Evolutionary conservation across 305 asterid species (phyloP).

Genomic region (Andrographis paniculata): DNA sequence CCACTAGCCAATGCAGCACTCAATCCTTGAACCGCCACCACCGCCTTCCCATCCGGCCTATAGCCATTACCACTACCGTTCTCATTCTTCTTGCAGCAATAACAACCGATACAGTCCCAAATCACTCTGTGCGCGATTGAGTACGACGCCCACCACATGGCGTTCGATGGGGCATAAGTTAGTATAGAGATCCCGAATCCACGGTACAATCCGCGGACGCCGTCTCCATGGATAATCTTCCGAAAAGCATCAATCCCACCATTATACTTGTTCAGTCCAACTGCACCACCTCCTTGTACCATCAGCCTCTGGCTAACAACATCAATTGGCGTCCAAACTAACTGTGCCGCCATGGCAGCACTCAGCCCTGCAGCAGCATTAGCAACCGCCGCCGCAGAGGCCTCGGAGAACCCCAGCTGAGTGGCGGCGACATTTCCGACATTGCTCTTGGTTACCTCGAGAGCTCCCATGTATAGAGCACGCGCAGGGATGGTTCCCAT

Average conservation of each 20-base stretch:
- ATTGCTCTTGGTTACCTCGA: constrained; percentile 69
- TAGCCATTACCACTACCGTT: constrained; percentile 11
- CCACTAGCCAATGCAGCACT: constrained; percentile 79
- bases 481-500: constrained; percentile 82
- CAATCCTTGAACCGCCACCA: constrained; percentile 61
- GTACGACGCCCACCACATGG: constrained; percentile 84
- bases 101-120: constrained; percentile 53
- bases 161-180: constrained; percentile 76
- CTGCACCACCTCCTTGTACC: constrained; percentile 45
- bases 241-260: constrained; percentile 58
- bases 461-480: constrained; percentile 63
- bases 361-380: constrained; percentile 69
- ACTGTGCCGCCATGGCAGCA: constrained; percentile 66
- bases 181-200: constrained; percentile 78
- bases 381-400: constrained; percentile 52
- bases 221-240: constrained; percentile 51
- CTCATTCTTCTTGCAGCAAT: constrained; percentile 29
- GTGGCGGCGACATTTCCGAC: constrained; percentile 39
- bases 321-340: constrained; percentile 76
- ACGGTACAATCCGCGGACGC: constrained; percentile 59
- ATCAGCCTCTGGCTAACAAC: constrained; percentile 77
- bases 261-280: constrained; percentile 24
- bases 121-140: constrained; percentile 52
- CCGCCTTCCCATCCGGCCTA: constrained; percentile 44
- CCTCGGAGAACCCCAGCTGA: constrained; percentile 47